phyloP scores from a whole-genome alignment of 2,329 filamentous ascomycete species.

The Didymella keratinophila region DNA sequence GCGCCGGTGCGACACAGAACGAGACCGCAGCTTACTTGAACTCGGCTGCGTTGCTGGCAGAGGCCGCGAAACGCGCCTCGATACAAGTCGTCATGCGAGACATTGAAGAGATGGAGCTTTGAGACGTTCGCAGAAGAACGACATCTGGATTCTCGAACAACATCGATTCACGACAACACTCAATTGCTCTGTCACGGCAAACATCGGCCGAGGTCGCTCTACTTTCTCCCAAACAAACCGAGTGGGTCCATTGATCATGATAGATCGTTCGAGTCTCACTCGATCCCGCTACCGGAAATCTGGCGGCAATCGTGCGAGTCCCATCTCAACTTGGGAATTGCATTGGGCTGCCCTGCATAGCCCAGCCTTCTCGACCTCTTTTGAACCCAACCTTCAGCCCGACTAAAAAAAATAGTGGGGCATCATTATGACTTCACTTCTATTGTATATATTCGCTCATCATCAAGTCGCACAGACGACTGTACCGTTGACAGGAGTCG shows the following conservation, averaged over 20 bases:
- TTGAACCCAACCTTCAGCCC: slow-evolving; percentile 14
- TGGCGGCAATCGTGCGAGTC: neutral
- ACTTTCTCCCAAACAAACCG: slow-evolving; percentile 19
- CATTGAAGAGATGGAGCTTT: slow-evolving; percentile 74
- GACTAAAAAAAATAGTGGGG: slow-evolving; percentile 10
- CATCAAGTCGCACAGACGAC: slow-evolving; percentile 1
- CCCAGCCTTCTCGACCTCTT: slow-evolving; percentile 9
- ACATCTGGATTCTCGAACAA: neutral
- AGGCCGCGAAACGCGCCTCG: slow-evolving; percentile 91
- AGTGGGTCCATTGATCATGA: slow-evolving; percentile 30
- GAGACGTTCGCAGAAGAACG: slow-evolving; percentile 1
- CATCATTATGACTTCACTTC: slow-evolving; percentile 15
- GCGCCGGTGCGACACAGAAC: slow-evolving; percentile 47
- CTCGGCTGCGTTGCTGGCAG: slow-evolving; percentile 85
- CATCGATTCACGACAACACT: slow-evolving; percentile 2
- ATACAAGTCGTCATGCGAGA: slow-evolving; percentile 89
- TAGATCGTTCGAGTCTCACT: slow-evolving; percentile 18
- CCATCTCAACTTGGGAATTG: neutral
- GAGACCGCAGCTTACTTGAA: slow-evolving; percentile 72
- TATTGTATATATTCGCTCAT: slow-evolving; percentile 9
- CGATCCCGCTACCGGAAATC: slow-evolving; percentile 14
- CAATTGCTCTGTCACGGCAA: slow-evolving; percentile 17
- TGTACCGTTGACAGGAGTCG: neutral
- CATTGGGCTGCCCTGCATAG: slow-evolving; percentile 8
- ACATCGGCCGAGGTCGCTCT: slow-evolving; percentile 29